Evolutionary conservation across 352 stramenopile species (phyloP).

Genomic region (Phytopythium oedochilum): DNA sequence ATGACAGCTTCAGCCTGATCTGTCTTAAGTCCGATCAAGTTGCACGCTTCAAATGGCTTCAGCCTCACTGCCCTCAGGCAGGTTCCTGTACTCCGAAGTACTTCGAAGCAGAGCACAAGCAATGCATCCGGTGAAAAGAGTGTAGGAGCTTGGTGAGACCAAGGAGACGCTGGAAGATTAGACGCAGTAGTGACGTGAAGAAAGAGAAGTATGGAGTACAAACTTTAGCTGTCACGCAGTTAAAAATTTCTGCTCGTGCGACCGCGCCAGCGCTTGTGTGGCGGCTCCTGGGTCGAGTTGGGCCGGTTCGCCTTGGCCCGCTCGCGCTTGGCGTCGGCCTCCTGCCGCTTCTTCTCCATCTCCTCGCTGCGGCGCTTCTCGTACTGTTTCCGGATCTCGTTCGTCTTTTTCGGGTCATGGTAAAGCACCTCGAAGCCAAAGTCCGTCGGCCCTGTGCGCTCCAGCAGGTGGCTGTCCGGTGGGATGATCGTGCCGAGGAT

Average conservation of each 20-base stretch:
- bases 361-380: conserved; percentile 60
- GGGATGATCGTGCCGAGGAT: conserved; percentile 77
- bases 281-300: conserved; percentile 26
- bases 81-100: too few species aligned
- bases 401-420: conserved; percentile 68
- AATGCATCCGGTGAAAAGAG: too few species aligned
- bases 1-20: too few species aligned
- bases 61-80: too few species aligned
- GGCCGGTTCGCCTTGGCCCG: conserved; percentile 15
- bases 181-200: too few species aligned
- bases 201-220: too few species aligned
- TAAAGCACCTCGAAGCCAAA: conserved; percentile 74
- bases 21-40: too few species aligned
- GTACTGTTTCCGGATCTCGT: conserved; percentile 53
- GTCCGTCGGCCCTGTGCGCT: conserved; percentile 37
- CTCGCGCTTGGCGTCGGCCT: conserved; percentile 17
- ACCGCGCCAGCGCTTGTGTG: conserved; percentile 61
- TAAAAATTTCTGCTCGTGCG: conserved; percentile 34
- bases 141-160: too few species aligned
- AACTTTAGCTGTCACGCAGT: background rate
- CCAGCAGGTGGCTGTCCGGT: conserved; percentile 56
- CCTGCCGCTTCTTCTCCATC: conserved; percentile 37
- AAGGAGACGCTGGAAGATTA: too few species aligned
- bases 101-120: too few species aligned
- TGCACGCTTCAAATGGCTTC: too few species aligned